phyloP scores from a whole-genome alignment of 805 yeast genomes.

The Saccharomycopsis sp. region DNA sequence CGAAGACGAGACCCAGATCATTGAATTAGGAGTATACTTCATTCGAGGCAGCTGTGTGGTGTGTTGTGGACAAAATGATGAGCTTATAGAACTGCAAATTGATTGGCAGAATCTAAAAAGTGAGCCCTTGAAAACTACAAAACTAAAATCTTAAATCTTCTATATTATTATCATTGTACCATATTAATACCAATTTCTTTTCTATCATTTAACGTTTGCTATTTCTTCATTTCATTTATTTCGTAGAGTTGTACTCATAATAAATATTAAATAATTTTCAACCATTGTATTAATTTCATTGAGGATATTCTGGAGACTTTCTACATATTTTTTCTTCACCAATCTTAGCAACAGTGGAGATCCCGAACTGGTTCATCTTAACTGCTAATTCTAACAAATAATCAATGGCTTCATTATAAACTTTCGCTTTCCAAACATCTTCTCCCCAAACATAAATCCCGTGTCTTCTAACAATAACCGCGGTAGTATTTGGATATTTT shows the following conservation, averaged over 20 bases:
- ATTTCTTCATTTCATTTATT: too few relatives aligned
- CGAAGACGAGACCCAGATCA: constrained; percentile 25
- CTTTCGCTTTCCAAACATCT: constrained; percentile 83
- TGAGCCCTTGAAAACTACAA: constrained; percentile 8
- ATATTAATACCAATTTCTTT: too few relatives aligned
- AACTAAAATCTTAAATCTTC: too few relatives aligned
- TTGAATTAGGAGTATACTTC: constrained; percentile 32
- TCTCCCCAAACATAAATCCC: constrained; percentile 98
- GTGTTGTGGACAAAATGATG: constrained; percentile 34
- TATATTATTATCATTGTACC: too few relatives aligned
- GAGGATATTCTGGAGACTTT: too few relatives aligned
- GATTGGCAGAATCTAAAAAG: constrained; percentile 30
- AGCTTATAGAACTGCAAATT: constrained; percentile 20
- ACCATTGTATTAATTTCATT: too few relatives aligned
- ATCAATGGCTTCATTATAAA: constrained; percentile 88
- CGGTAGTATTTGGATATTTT: constrained; percentile 70
- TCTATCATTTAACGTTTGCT: too few relatives aligned
- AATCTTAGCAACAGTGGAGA: constrained; percentile 34
- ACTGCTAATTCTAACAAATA: constrained; percentile 78
- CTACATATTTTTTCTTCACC: constrained; percentile 2
- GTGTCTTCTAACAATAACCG: constrained; percentile 84
- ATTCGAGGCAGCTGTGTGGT: constrained; percentile 36
- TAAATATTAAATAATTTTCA: too few relatives aligned
- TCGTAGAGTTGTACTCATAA: too few relatives aligned
- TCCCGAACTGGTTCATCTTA: constrained; percentile 64